These are phyloP conservation scores for Pseudozyma hubeiensis DNA, from an alignment of 1,284 basidiomycete genomes.

Conservation along the genomic window DNA sequence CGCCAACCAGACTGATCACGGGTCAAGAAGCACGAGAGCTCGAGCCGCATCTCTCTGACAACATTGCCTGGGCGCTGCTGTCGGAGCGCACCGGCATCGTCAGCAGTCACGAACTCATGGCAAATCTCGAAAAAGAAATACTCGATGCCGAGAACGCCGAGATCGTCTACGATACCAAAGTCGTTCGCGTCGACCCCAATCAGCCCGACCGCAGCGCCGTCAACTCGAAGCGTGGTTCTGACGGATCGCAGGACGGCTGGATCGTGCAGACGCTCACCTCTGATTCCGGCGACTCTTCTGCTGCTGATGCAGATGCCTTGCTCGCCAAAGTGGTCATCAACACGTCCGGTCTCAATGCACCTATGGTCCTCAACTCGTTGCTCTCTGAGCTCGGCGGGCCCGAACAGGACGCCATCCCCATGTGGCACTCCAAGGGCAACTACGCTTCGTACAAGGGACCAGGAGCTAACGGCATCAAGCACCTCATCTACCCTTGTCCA, in stretches of 20 bases:
- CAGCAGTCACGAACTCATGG: slow-evolving; percentile 83
- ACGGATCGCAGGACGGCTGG: slow-evolving; percentile 71
- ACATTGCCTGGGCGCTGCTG: slow-evolving; percentile 80
- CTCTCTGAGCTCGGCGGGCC: slow-evolving; percentile 22
- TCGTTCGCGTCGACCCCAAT: slow-evolving; percentile 86
- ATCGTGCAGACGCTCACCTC: slow-evolving; percentile 72
- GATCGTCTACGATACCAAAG: slow-evolving; percentile 82
- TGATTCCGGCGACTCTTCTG: slow-evolving; percentile 28
- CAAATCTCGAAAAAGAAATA: slow-evolving; percentile 82
- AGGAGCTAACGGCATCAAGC: slow-evolving; percentile 47
- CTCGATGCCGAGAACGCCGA: slow-evolving; percentile 78
- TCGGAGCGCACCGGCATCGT: slow-evolving; percentile 91
- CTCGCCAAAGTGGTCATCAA: slow-evolving; percentile 88
- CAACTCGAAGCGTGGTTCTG: slow-evolving; percentile 47
- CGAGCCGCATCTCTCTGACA: slow-evolving; percentile 82
- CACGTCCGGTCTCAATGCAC: slow-evolving; percentile 80
- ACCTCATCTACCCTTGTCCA: slow-evolving; percentile 65
- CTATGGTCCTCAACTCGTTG: slow-evolving; percentile 61
- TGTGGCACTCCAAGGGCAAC: slow-evolving; percentile 66
- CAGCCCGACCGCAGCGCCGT: slow-evolving; percentile 15
- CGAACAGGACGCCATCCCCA: slow-evolving; percentile 38
- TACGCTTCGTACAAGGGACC: slow-evolving; percentile 64
- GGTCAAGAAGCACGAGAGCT: slow-evolving; percentile 79
- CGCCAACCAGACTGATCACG: slow-evolving; percentile 74
- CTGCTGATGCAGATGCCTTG: slow-evolving; percentile 75